phyloP scores from a whole-genome alignment of 208 protist species.

The Acanthamoeba polyphaga region DNA sequence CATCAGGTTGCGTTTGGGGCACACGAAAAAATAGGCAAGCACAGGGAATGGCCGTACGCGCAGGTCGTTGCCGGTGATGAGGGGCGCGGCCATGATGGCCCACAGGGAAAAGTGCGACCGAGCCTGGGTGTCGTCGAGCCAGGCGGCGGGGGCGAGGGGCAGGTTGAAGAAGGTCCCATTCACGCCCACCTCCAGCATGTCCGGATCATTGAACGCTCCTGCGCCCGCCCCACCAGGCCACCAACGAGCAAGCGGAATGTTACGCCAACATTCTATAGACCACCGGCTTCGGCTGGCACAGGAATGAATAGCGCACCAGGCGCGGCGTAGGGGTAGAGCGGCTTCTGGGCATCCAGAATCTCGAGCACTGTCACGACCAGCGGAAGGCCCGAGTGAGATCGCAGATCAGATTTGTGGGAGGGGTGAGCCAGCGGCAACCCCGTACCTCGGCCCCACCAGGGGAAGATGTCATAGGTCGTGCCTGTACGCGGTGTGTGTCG shows the following conservation, averaged over 20 bases:
- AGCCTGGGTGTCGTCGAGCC: too few species aligned
- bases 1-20: too few species aligned
- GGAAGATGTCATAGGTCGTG: slow-evolving; percentile 38
- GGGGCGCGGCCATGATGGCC: slow-evolving; percentile 64
- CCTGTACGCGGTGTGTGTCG: not conserved
- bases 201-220: not conserved
- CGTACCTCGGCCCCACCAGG: slow-evolving; percentile 28
- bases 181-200: slow-evolving; percentile 67
- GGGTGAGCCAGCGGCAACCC: not conserved
- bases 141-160: not conserved
- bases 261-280: too few species aligned
- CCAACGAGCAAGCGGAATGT: not conserved
- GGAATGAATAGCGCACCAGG: not conserved
- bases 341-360: slow-evolving; percentile 71
- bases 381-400: not conserved
- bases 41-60: not conserved
- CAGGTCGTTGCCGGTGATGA: slow-evolving; percentile 67
- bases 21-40: too few species aligned
- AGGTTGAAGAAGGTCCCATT: not conserved
- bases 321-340: slow-evolving; percentile 2
- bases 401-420: too few species aligned
- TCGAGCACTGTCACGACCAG: slow-evolving; percentile 68
- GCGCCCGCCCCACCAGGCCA: not conserved
- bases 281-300: too few species aligned
- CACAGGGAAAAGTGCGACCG: slow-evolving; percentile 33